phyloP scores from a whole-genome alignment of 345 rosid species.

The Gossypium anomalum region DNA sequence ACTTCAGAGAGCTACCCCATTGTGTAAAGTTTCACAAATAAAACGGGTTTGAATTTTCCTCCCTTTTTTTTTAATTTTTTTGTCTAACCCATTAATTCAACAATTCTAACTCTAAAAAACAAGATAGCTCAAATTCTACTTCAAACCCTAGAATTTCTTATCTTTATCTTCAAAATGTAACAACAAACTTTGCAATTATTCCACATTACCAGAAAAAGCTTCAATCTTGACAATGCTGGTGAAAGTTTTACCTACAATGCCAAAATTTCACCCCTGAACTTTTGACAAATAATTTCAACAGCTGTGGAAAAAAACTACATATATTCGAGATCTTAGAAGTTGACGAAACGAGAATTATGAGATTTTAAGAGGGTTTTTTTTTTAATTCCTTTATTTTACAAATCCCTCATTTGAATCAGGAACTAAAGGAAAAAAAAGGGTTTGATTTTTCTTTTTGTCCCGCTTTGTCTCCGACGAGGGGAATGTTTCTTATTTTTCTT shows the following conservation, averaged over 20 bases:
- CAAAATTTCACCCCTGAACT: background rate
- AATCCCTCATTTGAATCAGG: background rate
- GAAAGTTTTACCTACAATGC: slow-evolving; percentile 1
- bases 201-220: background rate
- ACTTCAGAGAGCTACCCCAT: background rate
- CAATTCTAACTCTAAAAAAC: slow-evolving; percentile 12
- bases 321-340: background rate
- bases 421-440: background rate
- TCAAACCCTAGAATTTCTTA: background rate
- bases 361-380: background rate
- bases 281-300: background rate
- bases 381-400: background rate
- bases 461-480: background rate
- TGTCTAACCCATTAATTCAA: slow-evolving; percentile 29
- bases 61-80: background rate
- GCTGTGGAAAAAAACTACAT: background rate
- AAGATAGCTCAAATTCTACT: slow-evolving; percentile 15
- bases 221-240: background rate
- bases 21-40: background rate
- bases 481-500: background rate
- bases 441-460: background rate
- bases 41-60: background rate
- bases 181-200: background rate
- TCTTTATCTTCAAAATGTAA: background rate
- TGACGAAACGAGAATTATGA: background rate